These are phyloP conservation scores for Coniosporium apollinis DNA, from an alignment of 495 filamentous ascomycete genomes.

Conservation along the genomic window DNA sequence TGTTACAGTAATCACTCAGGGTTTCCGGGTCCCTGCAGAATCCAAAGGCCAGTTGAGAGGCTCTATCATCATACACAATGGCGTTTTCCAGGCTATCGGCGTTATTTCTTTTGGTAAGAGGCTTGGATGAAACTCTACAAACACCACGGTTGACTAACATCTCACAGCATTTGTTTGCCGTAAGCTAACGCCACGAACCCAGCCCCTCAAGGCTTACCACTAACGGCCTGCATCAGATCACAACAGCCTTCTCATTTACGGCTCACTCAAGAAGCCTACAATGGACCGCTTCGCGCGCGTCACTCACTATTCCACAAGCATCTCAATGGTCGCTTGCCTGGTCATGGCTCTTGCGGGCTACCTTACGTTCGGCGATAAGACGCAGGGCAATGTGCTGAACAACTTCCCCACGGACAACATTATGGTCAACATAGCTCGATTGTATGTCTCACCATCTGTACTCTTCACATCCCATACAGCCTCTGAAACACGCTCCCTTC, in stretches of 20 bases:
- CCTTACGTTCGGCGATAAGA: conserved; percentile 80
- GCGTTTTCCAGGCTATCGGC: conserved; percentile 87
- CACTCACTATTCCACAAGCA: conserved; percentile 77
- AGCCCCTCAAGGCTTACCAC: too few relatives aligned
- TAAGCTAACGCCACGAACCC: conserved; percentile 24
- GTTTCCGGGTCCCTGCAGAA: conserved; percentile 50
- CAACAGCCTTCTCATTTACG: conserved; percentile 93
- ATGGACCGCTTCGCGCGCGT: conserved; percentile 83
- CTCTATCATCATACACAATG: conserved; percentile 55
- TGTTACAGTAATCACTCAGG: conserved; percentile 75
- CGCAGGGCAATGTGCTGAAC: conserved; percentile 89
- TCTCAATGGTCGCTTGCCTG: conserved; percentile 80
- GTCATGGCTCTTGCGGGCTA: conserved; percentile 80
- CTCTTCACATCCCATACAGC: neutral
- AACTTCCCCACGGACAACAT: conserved; percentile 84
- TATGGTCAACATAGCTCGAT: conserved; percentile 82
- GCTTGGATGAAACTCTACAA: conserved; percentile 12
- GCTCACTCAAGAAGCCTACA: conserved; percentile 82
- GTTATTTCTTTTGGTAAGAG: conserved; percentile 86
- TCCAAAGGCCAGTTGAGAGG: conserved; percentile 49
- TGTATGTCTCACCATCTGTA: conserved; percentile 33
- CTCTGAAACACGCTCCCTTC: neutral
- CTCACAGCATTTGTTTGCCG: conserved; percentile 67
- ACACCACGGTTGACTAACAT: too few relatives aligned
- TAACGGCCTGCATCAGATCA: conserved; percentile 44